Evolutionary conservation across 2,329 filamentous ascomycete species (phyloP), one percentile per base, ranked within the genome.

Genomic region (Ceratocystis papillata): DNA sequence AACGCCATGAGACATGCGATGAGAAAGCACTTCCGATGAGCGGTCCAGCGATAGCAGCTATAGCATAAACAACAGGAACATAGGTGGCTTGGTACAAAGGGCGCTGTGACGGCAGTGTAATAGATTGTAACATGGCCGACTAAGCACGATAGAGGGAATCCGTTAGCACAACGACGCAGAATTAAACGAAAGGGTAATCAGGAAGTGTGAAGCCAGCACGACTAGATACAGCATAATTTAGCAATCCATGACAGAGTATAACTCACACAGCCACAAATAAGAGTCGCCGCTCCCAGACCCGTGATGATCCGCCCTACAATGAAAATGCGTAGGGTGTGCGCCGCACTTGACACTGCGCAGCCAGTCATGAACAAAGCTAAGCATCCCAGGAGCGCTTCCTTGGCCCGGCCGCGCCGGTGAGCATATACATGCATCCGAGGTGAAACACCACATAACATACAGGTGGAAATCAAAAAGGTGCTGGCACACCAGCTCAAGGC

Each of bases 51-150:
- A 72, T 67, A 1, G 68, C 69, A 5, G 78, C 76, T 63, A 80
- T 72, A 8, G 76, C 78, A 63, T 75, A 79, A 50, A 78, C 75
- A 37, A 73, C 75, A 20, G 17, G 22, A 7, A 74, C 75, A 25
- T 79, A 73, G 7, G 78, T 30, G 2, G 69, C 69, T 41, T 67
- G 65, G 50, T 67, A 70, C 22, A 68, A 41, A 2, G 69, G 69
- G 67, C 76, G 74, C 69, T 76, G 78, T 61, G 76, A 72, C 22
- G 76, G 72, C 28, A 75, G 77, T 10, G 76, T 76, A 65, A 69
- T 70, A 30, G 72, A 68, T 30, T 70, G 69, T 41, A 72, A 68
- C 46, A 72, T 67, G 44, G 69, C 68, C 8, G 69, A 57, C 68
- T 68, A 48, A 22, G 28, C 2, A 62, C n/a, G 8, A 37, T 37